A percentile compares a stretch with the other conserved stretches of the same genome.
Conservation (phyloP, 1,284 basidiomycete genomes). For the Takashimella koratensis region DNA sequence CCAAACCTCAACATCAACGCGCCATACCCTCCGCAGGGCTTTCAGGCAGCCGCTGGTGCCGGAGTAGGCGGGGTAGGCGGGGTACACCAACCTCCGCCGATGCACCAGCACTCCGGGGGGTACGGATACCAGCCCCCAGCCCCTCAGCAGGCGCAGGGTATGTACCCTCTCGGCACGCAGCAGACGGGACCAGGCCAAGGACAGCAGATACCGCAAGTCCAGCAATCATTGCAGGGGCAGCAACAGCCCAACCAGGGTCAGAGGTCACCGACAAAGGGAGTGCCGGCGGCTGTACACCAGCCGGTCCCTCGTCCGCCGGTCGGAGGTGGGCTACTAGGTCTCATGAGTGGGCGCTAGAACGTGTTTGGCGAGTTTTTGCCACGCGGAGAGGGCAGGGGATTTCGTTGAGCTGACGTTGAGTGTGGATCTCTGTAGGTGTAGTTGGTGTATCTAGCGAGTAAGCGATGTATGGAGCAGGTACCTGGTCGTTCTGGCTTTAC, state of each 20-base stretch:
- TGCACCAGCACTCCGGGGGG: not conserved
- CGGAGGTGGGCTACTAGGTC: constrained; percentile 12
- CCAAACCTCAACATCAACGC: not conserved
- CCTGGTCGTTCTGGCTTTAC: no score
- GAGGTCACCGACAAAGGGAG: constrained; percentile 5
- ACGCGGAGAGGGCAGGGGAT: no score
- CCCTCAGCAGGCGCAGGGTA: not conserved
- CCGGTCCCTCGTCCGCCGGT: constrained; percentile 19
- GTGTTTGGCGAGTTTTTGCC: no score
- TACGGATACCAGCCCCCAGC: not conserved
- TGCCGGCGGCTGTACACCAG: constrained; percentile 14
- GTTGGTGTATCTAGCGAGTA: no score
- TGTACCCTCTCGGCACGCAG: not conserved
- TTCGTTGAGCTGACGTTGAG: no score
- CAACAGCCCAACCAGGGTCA: no score
- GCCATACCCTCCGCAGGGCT: no score
- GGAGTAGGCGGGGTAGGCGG: no score
- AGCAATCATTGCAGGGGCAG: constrained; percentile 3
- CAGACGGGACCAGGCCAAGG: not conserved
- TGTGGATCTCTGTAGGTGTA: no score
- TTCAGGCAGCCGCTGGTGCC: no score
- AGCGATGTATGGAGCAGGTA: no score
- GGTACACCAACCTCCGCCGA: not conserved
- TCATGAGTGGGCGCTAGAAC: constrained; percentile 5
- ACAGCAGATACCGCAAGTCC: not conserved